Conservation (phyloP, 129 eudicot species). For the Centrapalus pauciflorus region DNA sequence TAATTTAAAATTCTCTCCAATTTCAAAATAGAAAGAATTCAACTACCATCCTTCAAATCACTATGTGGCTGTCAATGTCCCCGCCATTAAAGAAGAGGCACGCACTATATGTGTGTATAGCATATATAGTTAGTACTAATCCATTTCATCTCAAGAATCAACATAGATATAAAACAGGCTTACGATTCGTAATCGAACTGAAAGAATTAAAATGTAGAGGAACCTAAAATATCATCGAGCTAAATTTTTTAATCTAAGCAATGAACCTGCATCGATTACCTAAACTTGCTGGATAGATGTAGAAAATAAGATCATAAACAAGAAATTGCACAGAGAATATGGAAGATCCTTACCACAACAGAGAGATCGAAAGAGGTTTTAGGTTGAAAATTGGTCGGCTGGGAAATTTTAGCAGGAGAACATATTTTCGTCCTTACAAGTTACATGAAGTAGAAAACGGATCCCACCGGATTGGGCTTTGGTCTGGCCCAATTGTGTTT, state of each 20-base stretch:
- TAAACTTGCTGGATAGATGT: background rate
- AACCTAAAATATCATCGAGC: constrained; percentile 1
- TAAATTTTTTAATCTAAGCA: constrained; percentile 1
- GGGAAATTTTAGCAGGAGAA: background rate
- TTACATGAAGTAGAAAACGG: background rate
- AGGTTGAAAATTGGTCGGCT: constrained; percentile 13
- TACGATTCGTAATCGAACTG: constrained; percentile 7
- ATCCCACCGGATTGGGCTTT: constrained; percentile 8
- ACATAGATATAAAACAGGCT: background rate
- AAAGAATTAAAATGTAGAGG: background rate
- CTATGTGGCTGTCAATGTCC: background rate
- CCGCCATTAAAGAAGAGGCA: too few species aligned
- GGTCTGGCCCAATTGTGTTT: constrained; percentile 18
- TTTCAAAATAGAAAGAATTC: background rate
- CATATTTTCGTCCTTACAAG: background rate
- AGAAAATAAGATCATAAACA: background rate
- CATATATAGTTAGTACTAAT: background rate
- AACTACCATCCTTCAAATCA: background rate
- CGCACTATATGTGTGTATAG: background rate
- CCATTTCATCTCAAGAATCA: background rate
- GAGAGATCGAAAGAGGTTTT: constrained; percentile 12
- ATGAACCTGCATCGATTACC: background rate
- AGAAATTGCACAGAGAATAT: background rate
- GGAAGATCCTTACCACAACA: constrained; percentile 18
- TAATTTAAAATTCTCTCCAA: background rate